A percentile compares a stretch with the other conserved stretches of the same genome.
phyloP scores from a whole-genome alignment of 2,329 filamentous ascomycete species.

The Rugonectria rugulosa region DNA sequence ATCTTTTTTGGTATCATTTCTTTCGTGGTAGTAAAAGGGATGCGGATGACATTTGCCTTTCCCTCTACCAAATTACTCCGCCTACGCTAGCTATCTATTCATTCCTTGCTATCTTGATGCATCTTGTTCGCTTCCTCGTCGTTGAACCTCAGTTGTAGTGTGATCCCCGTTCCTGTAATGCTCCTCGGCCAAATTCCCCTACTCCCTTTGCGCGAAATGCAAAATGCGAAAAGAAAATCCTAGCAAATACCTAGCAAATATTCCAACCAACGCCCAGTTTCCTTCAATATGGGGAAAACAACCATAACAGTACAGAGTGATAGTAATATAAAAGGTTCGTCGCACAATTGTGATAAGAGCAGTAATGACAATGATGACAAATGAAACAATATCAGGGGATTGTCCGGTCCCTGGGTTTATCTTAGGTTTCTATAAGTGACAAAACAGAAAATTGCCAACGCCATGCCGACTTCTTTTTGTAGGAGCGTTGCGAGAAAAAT shows the following conservation, averaged over 20 bases:
- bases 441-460: slow-evolving; percentile 25
- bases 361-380: slow-evolving; percentile 16
- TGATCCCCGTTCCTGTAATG: slow-evolving; percentile 10
- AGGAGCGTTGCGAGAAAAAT: slow-evolving; percentile 25
- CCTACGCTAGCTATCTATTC: slow-evolving; percentile 14
- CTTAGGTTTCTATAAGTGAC: slow-evolving; percentile 23
- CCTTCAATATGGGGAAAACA: slow-evolving; percentile 6
- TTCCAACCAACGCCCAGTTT: slow-evolving; percentile 25
- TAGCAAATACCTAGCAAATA: slow-evolving; percentile 20
- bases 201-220: neutral
- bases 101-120: slow-evolving; percentile 24
- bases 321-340: too few species aligned
- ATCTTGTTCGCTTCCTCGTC: slow-evolving; percentile 17
- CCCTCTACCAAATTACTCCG: slow-evolving; percentile 22
- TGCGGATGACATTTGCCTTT: slow-evolving; percentile 16
- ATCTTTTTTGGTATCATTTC: slow-evolving; percentile 17
- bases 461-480: slow-evolving; percentile 35
- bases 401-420: slow-evolving; percentile 23
- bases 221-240: neutral
- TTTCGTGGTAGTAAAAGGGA: neutral
- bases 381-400: slow-evolving; percentile 28
- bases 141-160: slow-evolving; percentile 11
- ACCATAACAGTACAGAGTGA: slow-evolving; percentile 12
- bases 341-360: slow-evolving; percentile 10
- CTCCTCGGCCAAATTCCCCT: slow-evolving; percentile 1